These are phyloP conservation scores for Scytalidium lignicola DNA, from an alignment of 2,329 filamentous ascomycete genomes.

Conservation along the genomic window DNA sequence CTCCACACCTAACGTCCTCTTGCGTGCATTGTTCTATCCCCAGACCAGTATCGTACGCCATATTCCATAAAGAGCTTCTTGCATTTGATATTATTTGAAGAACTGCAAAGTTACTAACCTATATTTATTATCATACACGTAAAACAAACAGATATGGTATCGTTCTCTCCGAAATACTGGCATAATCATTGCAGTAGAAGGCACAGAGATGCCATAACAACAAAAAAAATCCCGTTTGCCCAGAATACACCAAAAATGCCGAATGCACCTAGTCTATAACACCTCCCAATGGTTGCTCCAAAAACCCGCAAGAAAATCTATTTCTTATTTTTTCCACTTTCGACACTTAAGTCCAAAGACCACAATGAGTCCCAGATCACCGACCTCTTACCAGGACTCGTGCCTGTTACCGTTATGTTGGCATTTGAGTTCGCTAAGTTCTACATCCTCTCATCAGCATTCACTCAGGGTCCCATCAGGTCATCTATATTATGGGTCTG, in stretches of 20 bases:
- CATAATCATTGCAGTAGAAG: background rate
- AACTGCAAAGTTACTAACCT: background rate
- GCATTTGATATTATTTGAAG: background rate
- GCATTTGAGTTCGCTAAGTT: conserved; percentile 7
- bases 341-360: conserved; percentile 54
- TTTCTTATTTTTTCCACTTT: conserved; percentile 31
- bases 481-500: conserved; percentile 21
- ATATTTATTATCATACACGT: background rate
- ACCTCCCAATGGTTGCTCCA: background rate
- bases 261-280: background rate
- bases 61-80: too few species aligned
- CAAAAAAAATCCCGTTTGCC: background rate
- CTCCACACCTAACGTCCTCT: too few species aligned
- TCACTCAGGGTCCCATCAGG: conserved; percentile 21
- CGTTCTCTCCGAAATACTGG: background rate
- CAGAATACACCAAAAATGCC: background rate
- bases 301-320: conserved; percentile 2
- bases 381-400: conserved; percentile 39
- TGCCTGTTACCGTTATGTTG: conserved; percentile 10
- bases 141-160: background rate
- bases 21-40: too few species aligned
- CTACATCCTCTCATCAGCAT: conserved; percentile 21
- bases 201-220: background rate
- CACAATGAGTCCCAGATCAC: conserved; percentile 59
- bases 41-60: too few species aligned